Conservation (phyloP, 2,329 filamentous ascomycete genomes). For the Botrytis aclada region DNA sequence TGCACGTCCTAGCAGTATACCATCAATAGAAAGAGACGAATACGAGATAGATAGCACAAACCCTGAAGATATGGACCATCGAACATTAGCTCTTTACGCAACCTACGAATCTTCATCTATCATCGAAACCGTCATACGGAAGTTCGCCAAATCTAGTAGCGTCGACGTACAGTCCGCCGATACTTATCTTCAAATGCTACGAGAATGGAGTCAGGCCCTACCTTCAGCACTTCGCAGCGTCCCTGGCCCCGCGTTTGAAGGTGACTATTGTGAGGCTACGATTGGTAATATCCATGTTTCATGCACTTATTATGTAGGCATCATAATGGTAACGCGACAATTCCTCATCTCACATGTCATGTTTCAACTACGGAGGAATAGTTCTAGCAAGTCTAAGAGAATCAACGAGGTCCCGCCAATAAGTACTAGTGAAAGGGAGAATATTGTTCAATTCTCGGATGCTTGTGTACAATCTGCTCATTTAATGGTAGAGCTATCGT, state of each 20-base stretch:
- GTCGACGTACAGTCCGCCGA: constrained; percentile 3
- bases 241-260: neutral
- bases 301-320: constrained; percentile 3
- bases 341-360: constrained; percentile 8
- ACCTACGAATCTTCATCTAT: constrained; percentile 9
- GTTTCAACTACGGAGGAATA: constrained; percentile 3
- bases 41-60: constrained; percentile 8
- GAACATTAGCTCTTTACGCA: constrained; percentile 1
- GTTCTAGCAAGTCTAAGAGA: neutral
- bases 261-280: neutral
- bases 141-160: neutral
- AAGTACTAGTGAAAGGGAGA: neutral
- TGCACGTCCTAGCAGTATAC: constrained; percentile 10
- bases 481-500: constrained; percentile 1
- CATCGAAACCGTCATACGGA: neutral
- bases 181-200: constrained; percentile 5
- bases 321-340: constrained; percentile 13
- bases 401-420: neutral
- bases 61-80: neutral
- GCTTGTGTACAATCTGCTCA: constrained; percentile 9
- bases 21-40: constrained; percentile 11
- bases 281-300: constrained; percentile 13
- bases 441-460: neutral
- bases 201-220: constrained; percentile 12
- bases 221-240: constrained; percentile 5